Conservation (phyloP, 179 eudicot species). For the Silene coronaria region DNA sequence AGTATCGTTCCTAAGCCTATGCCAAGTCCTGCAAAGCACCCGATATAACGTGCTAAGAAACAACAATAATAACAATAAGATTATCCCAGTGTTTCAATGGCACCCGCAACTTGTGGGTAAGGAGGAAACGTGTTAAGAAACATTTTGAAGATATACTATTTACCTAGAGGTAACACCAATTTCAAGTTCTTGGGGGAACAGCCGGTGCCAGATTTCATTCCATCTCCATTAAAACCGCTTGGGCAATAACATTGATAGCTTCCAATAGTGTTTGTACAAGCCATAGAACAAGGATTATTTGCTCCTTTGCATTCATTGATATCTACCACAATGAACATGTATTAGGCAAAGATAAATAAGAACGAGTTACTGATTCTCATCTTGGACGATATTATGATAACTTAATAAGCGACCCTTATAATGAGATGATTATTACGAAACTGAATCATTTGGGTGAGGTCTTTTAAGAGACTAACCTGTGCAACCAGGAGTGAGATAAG, state of each 20-base stretch:
- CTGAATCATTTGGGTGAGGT: too few relatives aligned
- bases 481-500: slow-evolving; percentile 33
- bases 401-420: too few relatives aligned
- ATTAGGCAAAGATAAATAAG: background rate
- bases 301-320: slow-evolving; percentile 34
- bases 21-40: slow-evolving; percentile 19
- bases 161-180: slow-evolving; percentile 15
- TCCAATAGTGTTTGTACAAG: slow-evolving; percentile 36
- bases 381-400: too few relatives aligned
- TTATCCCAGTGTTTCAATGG: too few relatives aligned
- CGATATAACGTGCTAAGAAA: too few relatives aligned
- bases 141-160: background rate
- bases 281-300: slow-evolving; percentile 31
- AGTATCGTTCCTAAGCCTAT: slow-evolving; percentile 27
- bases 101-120: too few relatives aligned
- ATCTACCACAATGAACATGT: slow-evolving; percentile 25
- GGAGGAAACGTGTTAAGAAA: too few relatives aligned
- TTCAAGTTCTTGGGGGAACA: slow-evolving; percentile 20
- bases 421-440: too few relatives aligned
- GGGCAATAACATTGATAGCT: slow-evolving; percentile 35
- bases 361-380: background rate
- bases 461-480: slow-evolving; percentile 19
- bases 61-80: too few relatives aligned
- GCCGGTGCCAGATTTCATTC: slow-evolving; percentile 27
- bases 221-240: slow-evolving; percentile 33